Evolutionary conservation across 331 rosid species (phyloP).

Genomic region (Quercus phellos): DNA sequence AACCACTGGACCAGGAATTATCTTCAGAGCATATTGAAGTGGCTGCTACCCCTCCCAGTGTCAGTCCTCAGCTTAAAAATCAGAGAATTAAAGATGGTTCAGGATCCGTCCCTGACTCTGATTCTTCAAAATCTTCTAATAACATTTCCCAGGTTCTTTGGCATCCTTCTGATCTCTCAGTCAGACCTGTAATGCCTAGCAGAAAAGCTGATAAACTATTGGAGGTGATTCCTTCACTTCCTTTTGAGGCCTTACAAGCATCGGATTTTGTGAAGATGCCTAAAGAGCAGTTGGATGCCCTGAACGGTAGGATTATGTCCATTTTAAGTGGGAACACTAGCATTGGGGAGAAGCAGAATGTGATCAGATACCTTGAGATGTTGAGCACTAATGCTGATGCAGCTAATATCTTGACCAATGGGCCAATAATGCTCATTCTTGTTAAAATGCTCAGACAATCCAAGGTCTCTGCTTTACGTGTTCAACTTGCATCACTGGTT

Average conservation of each 20-base stretch:
- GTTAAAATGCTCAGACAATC: slow-evolving; percentile 84
- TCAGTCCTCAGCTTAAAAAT: slow-evolving; percentile 71
- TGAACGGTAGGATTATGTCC: slow-evolving; percentile 53
- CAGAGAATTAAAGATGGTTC: slow-evolving; percentile 66
- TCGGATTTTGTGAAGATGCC: slow-evolving; percentile 83
- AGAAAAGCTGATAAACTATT: slow-evolving; percentile 74
- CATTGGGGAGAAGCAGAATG: slow-evolving; percentile 87
- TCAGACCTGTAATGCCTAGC: slow-evolving; percentile 97
- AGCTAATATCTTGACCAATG: slow-evolving; percentile 94
- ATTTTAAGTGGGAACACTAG: slow-evolving; percentile 67
- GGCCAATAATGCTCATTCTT: slow-evolving; percentile 86
- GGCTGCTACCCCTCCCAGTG: slow-evolving; percentile 56
- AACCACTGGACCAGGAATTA: slow-evolving; percentile 53
- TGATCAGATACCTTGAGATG: slow-evolving; percentile 84
- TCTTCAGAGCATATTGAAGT: slow-evolving; percentile 50
- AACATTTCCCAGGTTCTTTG: slow-evolving; percentile 66
- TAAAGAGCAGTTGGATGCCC: slow-evolving; percentile 66
- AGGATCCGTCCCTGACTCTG: slow-evolving; percentile 56
- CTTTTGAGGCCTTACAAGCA: slow-evolving; percentile 78
- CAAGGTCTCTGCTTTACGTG: slow-evolving; percentile 78
- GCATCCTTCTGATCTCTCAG: slow-evolving; percentile 96
- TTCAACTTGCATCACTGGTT: slow-evolving; percentile 86
- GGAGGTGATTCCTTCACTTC: slow-evolving; percentile 72
- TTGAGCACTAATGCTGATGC: slow-evolving; percentile 87
- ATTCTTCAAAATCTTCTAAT: slow-evolving; percentile 56